These are phyloP conservation scores for Phytophthora aleatoria DNA, from an alignment of 352 stramenopile genomes.

Conservation along the genomic window DNA sequence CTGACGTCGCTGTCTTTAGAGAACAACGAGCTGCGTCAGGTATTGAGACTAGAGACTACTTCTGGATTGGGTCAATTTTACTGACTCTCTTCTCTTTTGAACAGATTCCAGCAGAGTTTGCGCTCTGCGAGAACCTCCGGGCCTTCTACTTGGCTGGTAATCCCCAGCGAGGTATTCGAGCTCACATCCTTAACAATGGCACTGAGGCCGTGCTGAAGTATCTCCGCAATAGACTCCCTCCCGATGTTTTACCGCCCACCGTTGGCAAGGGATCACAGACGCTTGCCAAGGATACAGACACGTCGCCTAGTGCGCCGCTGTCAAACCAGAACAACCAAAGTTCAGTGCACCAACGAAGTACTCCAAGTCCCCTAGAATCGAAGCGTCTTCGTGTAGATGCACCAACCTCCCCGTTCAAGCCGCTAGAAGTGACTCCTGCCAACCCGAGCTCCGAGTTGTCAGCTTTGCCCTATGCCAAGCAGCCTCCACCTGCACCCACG, in stretches of 20 bases:
- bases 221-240: constrained; percentile 62
- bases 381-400: constrained; percentile 39
- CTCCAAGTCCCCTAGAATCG: constrained; percentile 24
- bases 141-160: constrained; percentile 73
- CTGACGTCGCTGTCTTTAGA: constrained; percentile 79
- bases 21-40: constrained; percentile 84
- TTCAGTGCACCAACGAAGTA: constrained; percentile 12
- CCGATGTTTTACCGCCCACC: constrained; percentile 26
- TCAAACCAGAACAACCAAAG: constrained; percentile 23
- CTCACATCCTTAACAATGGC: constrained; percentile 68
- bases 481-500: constrained; percentile 9
- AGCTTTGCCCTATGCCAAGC: constrained; percentile 13
- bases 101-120: constrained; percentile 74
- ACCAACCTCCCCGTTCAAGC: constrained; percentile 25
- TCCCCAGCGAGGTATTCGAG: constrained; percentile 72
- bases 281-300: constrained; percentile 17
- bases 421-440: constrained; percentile 13
- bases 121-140: constrained; percentile 59
- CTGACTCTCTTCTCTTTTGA: constrained; percentile 9
- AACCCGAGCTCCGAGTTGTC: constrained; percentile 8
- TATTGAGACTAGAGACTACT: constrained; percentile 18
- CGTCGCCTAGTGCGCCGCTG: constrained; percentile 18
- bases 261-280: constrained; percentile 15
- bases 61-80: not conserved
- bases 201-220: constrained; percentile 79